These are phyloP conservation scores for Exophiala sp. DNA, from an alignment of 2,329 filamentous ascomycete species.

Conservation along the genomic window DNA sequence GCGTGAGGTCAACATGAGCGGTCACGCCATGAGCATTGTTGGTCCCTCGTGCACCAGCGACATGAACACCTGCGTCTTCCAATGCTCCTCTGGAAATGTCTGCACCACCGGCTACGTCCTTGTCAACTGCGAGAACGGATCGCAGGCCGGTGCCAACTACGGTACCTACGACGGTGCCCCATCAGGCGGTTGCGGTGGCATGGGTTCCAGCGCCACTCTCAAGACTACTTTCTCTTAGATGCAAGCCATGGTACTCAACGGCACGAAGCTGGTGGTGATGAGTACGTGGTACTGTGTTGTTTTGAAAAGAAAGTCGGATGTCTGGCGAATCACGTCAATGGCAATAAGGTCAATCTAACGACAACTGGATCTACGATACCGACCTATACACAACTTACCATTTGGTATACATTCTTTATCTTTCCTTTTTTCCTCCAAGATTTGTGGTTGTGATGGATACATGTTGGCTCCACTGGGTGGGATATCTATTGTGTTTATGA, in stretches of 20 bases:
- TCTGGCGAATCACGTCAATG: not conserved
- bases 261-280: not conserved
- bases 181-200: conserved; percentile 26
- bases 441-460: not conserved
- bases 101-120: conserved; percentile 26
- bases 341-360: not conserved
- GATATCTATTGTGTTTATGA: not conserved
- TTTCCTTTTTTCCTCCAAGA: not conserved
- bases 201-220: conserved; percentile 26
- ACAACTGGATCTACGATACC: not conserved
- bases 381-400: not conserved
- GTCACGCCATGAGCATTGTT: conserved; percentile 25
- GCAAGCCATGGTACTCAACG: not conserved
- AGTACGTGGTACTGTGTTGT: not conserved
- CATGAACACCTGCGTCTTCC: conserved; percentile 29
- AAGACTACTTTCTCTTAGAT: conserved; percentile 22
- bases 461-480: not conserved
- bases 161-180: conserved; percentile 24
- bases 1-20: conserved; percentile 30
- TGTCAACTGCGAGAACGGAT: conserved; percentile 27
- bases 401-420: conserved; percentile 2
- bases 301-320: not conserved
- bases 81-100: conserved; percentile 19
- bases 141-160: conserved; percentile 26
- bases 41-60: conserved; percentile 24